Evolutionary conservation across 1,284 basidiomycete genomes (phyloP).

Genomic region (Irpex sp.): DNA sequence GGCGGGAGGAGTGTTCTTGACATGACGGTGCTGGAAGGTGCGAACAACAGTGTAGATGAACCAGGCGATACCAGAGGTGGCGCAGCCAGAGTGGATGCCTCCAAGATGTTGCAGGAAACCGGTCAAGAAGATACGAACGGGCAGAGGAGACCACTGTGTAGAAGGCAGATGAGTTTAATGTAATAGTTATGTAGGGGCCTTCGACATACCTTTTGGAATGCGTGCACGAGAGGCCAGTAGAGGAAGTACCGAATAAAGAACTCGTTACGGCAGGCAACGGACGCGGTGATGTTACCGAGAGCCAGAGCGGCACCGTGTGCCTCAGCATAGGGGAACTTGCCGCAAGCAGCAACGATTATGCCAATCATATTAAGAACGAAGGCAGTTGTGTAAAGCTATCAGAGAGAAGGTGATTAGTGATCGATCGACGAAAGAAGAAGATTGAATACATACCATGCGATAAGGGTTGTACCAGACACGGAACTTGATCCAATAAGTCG

Average conservation of each 20-base stretch:
- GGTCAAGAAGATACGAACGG: conserved; percentile 11
- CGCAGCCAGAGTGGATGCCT: conserved; percentile 14
- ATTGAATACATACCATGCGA: conserved; percentile 7
- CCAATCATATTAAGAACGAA: conserved; percentile 13
- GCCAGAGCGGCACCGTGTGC: conserved; percentile 10
- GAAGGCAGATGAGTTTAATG: background rate
- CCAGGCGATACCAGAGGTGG: conserved; percentile 11
- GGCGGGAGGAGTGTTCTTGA: conserved; percentile 6
- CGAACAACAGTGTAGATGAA: conserved; percentile 13
- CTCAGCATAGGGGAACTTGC: conserved; percentile 9
- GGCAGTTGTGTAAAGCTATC: conserved; percentile 5
- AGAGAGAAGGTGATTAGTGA: background rate
- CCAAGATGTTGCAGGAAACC: conserved; percentile 13
- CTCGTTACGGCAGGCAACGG: conserved; percentile 16
- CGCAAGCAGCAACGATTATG: conserved; percentile 8
- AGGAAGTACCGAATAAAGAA: conserved; percentile 12
- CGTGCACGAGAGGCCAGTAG: conserved; percentile 13
- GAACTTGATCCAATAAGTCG: conserved; percentile 9
- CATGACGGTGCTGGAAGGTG: conserved; percentile 8
- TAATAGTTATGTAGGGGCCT: background rate
- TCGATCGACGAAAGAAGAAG: background rate
- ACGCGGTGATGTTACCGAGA: conserved; percentile 10
- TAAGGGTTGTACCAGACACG: conserved; percentile 15
- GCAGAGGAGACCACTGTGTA: conserved; percentile 10
- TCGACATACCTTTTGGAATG: conserved; percentile 10